Base-by-base conservation (phyloP, 768 basidiomycete species). In the Suillus paluster region DNA sequence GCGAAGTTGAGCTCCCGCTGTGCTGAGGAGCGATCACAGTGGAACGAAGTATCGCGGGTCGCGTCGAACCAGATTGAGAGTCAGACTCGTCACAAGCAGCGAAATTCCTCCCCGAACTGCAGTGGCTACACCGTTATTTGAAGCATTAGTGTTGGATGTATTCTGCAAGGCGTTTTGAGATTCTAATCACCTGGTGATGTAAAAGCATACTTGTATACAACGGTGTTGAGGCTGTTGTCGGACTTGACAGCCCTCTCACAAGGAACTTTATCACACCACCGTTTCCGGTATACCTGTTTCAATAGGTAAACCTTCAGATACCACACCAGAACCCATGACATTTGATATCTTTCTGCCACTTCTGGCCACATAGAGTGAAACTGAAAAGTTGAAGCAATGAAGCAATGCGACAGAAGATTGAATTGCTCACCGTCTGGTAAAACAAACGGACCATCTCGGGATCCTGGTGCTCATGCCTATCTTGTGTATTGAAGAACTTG, bases 391-490 rank as follows among this genome's bases (percentile, higher is more conserved):
- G 23, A 34, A 23, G 23, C 10, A 25, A 54, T 54, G 53, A 23
- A 38, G 36, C 23, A 23, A 2, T 11, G 23, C 21, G 19, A 25
- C 23, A 54, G 36, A 33, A 12, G 10, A 33, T 4, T 33, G 19
- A 11, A 25, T 38, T 23, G 23, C 53, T 23, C 8, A 38, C 53
- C 36, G 53, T 17, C 21, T 38, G 34, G 36, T 38, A 54, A 21
- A 54, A 54, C 53, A 54, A 38, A 23, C 53, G 53, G 15, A 38
- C 53, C 36, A 23, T 54, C 23, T 54, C 53, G 21, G 53, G 53
- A 5, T 54, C 53, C 17, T 54, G 53, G 17, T 38, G 36, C 10
- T 54, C 53, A 38, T 54, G 38, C 17, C 2, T 54, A 25, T 25
- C 23, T 38, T 23, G 21, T 23, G 21, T 54, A 19, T 54, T 17